Conservation (phyloP, 371 early-diverging fungal genomes). For the Haplosporangium sp. region DNA sequence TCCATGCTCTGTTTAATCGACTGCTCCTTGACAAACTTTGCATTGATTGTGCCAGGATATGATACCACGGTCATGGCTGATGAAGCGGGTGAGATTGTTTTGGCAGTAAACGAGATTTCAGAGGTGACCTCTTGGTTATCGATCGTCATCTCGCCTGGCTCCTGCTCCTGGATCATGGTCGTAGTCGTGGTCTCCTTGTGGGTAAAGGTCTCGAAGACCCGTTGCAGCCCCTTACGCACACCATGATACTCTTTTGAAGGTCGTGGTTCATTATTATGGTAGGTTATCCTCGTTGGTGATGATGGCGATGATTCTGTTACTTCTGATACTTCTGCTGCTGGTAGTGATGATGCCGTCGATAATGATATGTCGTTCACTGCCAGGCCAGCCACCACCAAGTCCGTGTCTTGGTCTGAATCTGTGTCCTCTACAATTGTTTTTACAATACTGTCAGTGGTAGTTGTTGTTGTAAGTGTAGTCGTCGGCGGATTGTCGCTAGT, state of each 20-base stretch:
- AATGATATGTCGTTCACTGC: not conserved
- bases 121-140: conserved; percentile 14
- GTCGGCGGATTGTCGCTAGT: not conserved
- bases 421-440: not conserved
- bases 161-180: conserved; percentile 18
- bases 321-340: not conserved
- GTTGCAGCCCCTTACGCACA: not conserved
- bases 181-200: conserved; percentile 8
- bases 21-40: conserved; percentile 45
- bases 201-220: not conserved
- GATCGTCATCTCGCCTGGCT: conserved; percentile 7
- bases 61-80: not conserved
- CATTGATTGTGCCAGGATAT: conserved; percentile 42
- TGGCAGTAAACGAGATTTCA: conserved; percentile 1
- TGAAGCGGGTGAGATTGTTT: not conserved
- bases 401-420: not conserved
- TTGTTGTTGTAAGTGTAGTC: not conserved
- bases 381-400: not conserved
- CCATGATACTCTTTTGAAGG: not conserved
- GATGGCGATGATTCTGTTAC: not conserved
- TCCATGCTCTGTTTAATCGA: conserved; percentile 21
- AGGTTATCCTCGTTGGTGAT: not conserved
- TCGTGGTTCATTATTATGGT: not conserved
- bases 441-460: not conserved
- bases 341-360: not conserved